A percentile compares a stretch with the other conserved stretches of the same genome.
These are phyloP conservation scores for Earliella scabrosa DNA, from an alignment of 1,284 basidiomycete species.

Conservation along the genomic window DNA sequence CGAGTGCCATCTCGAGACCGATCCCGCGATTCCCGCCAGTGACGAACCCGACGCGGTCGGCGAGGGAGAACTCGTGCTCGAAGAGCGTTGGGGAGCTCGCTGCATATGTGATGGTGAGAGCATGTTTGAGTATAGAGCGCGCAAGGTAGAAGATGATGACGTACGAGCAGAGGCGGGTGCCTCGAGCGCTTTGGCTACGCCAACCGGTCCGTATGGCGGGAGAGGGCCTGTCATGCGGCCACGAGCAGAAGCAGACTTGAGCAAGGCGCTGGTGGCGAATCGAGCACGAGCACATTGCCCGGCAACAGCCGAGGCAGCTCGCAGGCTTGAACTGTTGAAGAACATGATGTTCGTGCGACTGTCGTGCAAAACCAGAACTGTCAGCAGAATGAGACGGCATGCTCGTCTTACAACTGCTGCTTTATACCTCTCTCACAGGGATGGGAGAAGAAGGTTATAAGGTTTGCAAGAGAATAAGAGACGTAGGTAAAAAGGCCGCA, in stretches of 20 bases:
- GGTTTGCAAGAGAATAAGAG: not conserved
- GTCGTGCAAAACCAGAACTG: too few relatives aligned
- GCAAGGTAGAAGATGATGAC: too few relatives aligned
- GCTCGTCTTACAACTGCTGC: not conserved
- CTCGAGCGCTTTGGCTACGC: slow-evolving; percentile 61
- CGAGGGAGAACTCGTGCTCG: slow-evolving; percentile 75
- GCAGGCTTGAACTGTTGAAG: not conserved
- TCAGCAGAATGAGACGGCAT: too few relatives aligned
- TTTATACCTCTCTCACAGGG: too few relatives aligned
- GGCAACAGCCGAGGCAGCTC: not conserved
- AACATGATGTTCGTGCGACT: too few relatives aligned
- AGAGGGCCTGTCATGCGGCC: slow-evolving; percentile 2
- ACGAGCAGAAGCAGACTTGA: not conserved
- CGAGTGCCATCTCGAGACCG: slow-evolving; percentile 82
- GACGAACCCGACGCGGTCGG: slow-evolving; percentile 75
- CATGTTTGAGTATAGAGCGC: not conserved
- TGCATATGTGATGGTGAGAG: not conserved
- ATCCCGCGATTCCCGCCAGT: slow-evolving; percentile 82
- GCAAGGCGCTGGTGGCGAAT: slow-evolving; percentile 1
- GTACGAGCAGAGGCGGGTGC: slow-evolving; percentile 11
- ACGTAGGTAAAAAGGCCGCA: not conserved
- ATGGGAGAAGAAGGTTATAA: too few relatives aligned
- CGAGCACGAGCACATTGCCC: too few relatives aligned
- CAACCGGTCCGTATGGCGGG: slow-evolving; percentile 51
- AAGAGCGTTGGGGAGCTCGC: slow-evolving; percentile 40